Base-by-base conservation (phyloP, 345 rosid genomes). In the Odontarrhena argentea region DNA sequence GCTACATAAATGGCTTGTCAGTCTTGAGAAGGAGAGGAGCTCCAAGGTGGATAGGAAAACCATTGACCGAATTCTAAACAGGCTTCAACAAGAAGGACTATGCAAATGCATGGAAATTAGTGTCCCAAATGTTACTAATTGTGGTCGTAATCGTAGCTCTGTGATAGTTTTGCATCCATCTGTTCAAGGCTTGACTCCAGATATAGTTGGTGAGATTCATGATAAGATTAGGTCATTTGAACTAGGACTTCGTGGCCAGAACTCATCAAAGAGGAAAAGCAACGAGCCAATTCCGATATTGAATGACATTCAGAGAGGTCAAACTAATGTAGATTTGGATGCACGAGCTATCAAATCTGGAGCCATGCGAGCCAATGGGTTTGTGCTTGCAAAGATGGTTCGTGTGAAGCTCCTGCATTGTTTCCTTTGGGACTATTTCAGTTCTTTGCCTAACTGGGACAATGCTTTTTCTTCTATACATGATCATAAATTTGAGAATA, bases 301-400 rank as follows among this genome's bases (percentile, higher is more conserved):
- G 74, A 83, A 83, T 71, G 84, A 85, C 76, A 79, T 93, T 52
- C 79, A 76, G 76, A 85, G 97, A 80, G 83, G 83, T 72, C 89
- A 70, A 68, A 60, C 32, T 38, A 77, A 57, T 70, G 76, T 65
- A 34, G 68, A 57, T 78, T 76, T 85, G 64, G 87, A 88, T 60
- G 77, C 68, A 6, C 75, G 78, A 67, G 76, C 81, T 69, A 68
- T 63, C 74, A 82, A 74, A 74, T 77, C 82, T 43, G 97, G 85
- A 74, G 86, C 89, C 46, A 90, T 90, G 92, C 92, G 92, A 55
- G 82, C 94, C 65, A 93, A 90, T 80, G 98, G 98, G 62, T 90
- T 90, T 81, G 92, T 93, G 60, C 69, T 85, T 74, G 87, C 97
- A 70, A 93, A 93, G 83, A 91, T 93, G 97, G 86, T 87, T 54